Evolutionary conservation across 805 yeast genomes (phyloP), one percentile per base, ranked within the genome.

Genomic region (Myxozyma lipomycoides): DNA sequence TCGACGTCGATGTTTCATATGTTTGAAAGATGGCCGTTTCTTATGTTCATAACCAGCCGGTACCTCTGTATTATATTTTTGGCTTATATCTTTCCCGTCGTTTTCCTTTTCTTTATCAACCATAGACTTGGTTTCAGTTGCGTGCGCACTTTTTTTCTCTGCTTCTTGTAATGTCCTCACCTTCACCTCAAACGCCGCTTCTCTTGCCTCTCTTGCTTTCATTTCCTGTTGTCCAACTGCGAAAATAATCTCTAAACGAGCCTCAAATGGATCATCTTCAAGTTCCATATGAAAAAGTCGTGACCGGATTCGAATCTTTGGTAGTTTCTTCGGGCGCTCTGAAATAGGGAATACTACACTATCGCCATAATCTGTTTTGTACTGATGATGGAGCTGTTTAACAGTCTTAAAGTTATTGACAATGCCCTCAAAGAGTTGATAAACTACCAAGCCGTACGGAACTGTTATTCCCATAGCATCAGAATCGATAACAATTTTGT

Each of bases 211-310:
- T 54, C 96, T 73, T 45, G 73, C 70, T 56, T 71, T 73, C 63
- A 87, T 95, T 59, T 66, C 73, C 5, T 59, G 52, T 42, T 52
- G 41, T 1, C 95, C 95, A 9, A 84, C 72, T 59, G 83, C 82
- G 61, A 76, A 81, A 24, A 83, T 78, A 61, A 78, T 71, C 21
- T 79, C 76, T 42, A 90, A 68, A 60, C 86, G 82, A 5, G 81
- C 73, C 66, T 91, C 98, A 65, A 90, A 89, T 5, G 95, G 91
- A 67, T 91, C 97, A 65, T 86, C 95, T 49, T 86, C 95, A 56
- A 89, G 73, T 22, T 83, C 74, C 35, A 89, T 69, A 3, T 83
- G 72, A 55, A 86, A 73, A 37, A 78, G 71, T 4, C 72, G 72
- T 0, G 95, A 72, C 38, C 70, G 75, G 34, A 89, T 58, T 21